These are phyloP conservation scores for Helminthosporium solani DNA, from an alignment of 2,329 filamentous ascomycete genomes.

Conservation along the genomic window DNA sequence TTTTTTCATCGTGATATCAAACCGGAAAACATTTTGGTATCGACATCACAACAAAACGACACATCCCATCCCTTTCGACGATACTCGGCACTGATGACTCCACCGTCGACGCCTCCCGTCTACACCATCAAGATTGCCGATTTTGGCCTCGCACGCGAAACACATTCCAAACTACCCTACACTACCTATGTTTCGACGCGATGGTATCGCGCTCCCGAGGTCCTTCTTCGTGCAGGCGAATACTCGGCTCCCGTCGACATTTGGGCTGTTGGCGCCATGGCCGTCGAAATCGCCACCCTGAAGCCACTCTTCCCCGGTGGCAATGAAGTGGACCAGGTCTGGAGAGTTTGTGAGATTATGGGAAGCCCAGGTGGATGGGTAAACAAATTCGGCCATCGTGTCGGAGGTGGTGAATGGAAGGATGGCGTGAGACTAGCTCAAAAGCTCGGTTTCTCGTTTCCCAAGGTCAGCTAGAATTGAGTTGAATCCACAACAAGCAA, in stretches of 20 bases:
- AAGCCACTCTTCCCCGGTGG: conserved; percentile 96
- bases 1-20: conserved; percentile 99
- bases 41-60: conserved; percentile 82
- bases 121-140: conserved; percentile 99
- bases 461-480: conserved; percentile 61
- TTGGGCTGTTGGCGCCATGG: conserved; percentile 98
- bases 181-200: conserved; percentile 97
- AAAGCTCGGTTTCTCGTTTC: conserved; percentile 97
- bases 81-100: conserved; percentile 91
- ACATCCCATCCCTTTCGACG: conserved; percentile 81
- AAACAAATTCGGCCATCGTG: conserved; percentile 80
- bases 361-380: conserved; percentile 98
- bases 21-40: conserved; percentile 97
- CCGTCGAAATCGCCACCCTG: conserved; percentile 92
- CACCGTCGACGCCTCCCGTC: conserved; percentile 86
- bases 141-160: conserved; percentile 96
- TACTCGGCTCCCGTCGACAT: conserved; percentile 98
- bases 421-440: conserved; percentile 89
- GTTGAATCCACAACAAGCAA: neutral
- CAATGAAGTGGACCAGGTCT: conserved; percentile 98
- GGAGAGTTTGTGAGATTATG: conserved; percentile 99
- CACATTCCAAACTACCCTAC: conserved; percentile 92
- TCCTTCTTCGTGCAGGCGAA: conserved; percentile 87
- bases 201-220: conserved; percentile 94
- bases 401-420: conserved; percentile 96